Percentiles rank a stretch among this genome's conserved stretches.
Evolutionary conservation across 495 filamentous ascomycete genomes (phyloP).

Genomic region (Daldinia grandis): DNA sequence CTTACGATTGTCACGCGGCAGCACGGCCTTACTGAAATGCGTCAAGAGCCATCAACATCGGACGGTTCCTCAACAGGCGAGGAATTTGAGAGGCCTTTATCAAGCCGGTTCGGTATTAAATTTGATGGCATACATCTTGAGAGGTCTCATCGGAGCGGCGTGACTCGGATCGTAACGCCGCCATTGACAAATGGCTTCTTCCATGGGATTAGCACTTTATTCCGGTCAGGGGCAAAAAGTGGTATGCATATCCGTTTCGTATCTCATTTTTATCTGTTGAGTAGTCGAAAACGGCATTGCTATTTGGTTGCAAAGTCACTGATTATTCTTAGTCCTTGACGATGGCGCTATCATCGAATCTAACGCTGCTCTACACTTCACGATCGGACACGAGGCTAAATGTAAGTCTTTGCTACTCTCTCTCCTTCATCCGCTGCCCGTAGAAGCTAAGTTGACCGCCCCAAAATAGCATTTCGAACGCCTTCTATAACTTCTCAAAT

Average conservation of each 20-base stretch:
- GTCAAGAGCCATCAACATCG: constrained; percentile 49
- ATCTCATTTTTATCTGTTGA: background rate
- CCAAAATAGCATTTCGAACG: constrained; percentile 11
- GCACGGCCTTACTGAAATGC: constrained; percentile 58
- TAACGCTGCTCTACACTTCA: constrained; percentile 57
- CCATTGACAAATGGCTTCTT: constrained; percentile 52
- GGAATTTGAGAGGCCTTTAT: constrained; percentile 45
- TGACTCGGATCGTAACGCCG: constrained; percentile 59
- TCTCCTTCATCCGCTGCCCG: background rate
- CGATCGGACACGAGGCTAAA: constrained; percentile 48
- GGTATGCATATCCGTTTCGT: constrained; percentile 12
- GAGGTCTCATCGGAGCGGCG: constrained; percentile 57
- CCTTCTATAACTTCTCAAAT: constrained; percentile 34
- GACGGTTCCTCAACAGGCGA: constrained; percentile 48
- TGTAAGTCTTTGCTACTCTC: constrained; percentile 9
- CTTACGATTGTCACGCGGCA: constrained; percentile 54
- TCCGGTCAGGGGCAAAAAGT: constrained; percentile 54
- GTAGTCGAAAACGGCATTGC: background rate
- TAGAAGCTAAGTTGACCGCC: background rate
- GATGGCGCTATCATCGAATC: constrained; percentile 53
- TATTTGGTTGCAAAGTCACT: background rate
- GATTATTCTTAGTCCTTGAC: constrained; percentile 22
- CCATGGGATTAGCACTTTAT: constrained; percentile 58
- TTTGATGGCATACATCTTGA: constrained; percentile 56
- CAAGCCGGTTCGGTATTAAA: constrained; percentile 56